Evolutionary conservation across 1,284 basidiomycete genomes (phyloP).

Genomic region (Leccinum solheimii): DNA sequence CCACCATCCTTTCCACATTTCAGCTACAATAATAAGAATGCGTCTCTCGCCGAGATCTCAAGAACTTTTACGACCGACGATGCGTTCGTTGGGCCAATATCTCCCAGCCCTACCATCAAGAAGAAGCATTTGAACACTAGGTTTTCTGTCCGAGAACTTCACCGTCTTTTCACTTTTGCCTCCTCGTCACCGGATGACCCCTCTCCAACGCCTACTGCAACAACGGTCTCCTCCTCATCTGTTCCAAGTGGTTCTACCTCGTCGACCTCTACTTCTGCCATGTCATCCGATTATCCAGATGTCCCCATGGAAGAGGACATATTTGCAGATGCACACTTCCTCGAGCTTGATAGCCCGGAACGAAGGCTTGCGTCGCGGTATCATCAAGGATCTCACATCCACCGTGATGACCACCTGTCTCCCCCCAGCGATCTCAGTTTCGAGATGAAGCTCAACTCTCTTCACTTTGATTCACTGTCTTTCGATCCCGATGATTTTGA

Average conservation of each 20-base stretch:
- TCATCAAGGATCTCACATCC: slow-evolving; percentile 6
- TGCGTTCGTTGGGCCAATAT: slow-evolving; percentile 11
- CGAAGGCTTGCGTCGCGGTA: slow-evolving; percentile 10
- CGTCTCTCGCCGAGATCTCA: slow-evolving; percentile 10
- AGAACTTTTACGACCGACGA: slow-evolving; percentile 24
- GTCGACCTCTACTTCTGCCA: slow-evolving; percentile 15
- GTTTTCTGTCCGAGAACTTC: slow-evolving; percentile 37
- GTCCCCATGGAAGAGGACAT: slow-evolving; percentile 21
- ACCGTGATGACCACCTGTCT: slow-evolving; percentile 1
- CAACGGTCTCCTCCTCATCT: slow-evolving; percentile 3
- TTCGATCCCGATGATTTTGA: slow-evolving; percentile 60
- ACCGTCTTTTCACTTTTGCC: slow-evolving; percentile 34
- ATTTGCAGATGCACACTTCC: slow-evolving; percentile 15
- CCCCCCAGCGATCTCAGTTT: slow-evolving; percentile 41
- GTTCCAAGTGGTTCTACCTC: background rate
- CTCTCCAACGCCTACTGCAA: background rate
- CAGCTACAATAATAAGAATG: slow-evolving; percentile 8
- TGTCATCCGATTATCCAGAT: slow-evolving; percentile 19
- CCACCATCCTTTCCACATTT: slow-evolving; percentile 6
- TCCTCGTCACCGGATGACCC: slow-evolving; percentile 35
- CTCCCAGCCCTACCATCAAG: slow-evolving; percentile 19
- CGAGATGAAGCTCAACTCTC: slow-evolving; percentile 66
- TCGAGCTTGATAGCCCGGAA: slow-evolving; percentile 21
- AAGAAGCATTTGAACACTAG: slow-evolving; percentile 16
- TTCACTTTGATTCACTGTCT: slow-evolving; percentile 66